Base-by-base conservation (phyloP, 345 rosid species). In the Sisymbrium altissimum region DNA sequence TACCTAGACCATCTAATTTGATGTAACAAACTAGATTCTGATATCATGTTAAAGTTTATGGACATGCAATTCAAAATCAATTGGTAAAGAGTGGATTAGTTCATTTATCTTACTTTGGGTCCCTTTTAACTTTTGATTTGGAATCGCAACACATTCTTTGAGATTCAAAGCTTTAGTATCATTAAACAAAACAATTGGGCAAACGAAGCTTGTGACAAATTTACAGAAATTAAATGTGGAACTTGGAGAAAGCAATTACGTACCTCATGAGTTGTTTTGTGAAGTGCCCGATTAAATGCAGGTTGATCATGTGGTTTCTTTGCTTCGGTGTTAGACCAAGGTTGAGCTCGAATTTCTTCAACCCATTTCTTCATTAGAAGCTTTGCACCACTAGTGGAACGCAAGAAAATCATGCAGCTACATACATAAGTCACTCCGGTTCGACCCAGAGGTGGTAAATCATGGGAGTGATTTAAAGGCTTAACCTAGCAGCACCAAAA, bases 301-400 rank as follows among this genome's bases (percentile, higher is more conserved):
- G 63, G 63, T 35, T 57, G 63, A 57, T 57, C 63, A 57, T 57
- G 58, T 53, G 58, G 58, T 33, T 57, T 35, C 63, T 57, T 27
- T 53, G 10, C 58, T 53, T 53, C 58, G 8, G 18, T 53, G 58
- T 54, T 30, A 30, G 38, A 29, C 60, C 60, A 54, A 29, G 38
- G 38, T 17, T 54, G 60, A 23, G 49, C 86, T 88, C 52, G 93
- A 58, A 46, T 19, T 14, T 45, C 74, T 15, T 68, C 63, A 19
- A 54, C 41, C 72, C 72, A 68, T 68, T 29, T 68, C 30, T 68
- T 54, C 53, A 68, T 10, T 25, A 68, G 72, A 68, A 68, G 62
- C 40, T 54, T 67, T 27, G 62, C 13, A 14, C 50, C 72, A 52
- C 41, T 6, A 23, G 56, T 52, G 56, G 15, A 23, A 14, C 61